Conservation (phyloP, 306 rosid genomes). For the Quillaja saponaria region DNA sequence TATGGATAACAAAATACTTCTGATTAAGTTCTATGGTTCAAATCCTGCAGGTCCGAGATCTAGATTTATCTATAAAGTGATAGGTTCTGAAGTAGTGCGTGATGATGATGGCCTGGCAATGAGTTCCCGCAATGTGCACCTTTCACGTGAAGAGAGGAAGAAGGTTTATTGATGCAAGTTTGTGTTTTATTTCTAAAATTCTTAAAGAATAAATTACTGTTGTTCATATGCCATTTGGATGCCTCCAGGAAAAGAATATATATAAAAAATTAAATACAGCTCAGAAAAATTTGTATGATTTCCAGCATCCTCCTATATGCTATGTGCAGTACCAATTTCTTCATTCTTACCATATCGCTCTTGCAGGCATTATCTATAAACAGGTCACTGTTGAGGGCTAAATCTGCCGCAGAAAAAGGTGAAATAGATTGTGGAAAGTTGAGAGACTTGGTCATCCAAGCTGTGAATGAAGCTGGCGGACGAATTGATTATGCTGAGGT, state of each 20-base stretch:
- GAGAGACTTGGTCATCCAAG: conserved; percentile 45
- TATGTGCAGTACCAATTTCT: too few species aligned
- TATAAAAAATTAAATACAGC: too few species aligned
- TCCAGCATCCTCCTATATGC: too few species aligned
- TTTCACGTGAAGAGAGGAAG: conserved; percentile 69
- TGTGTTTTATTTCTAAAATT: background rate
- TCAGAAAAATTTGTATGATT: too few species aligned
- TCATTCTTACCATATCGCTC: too few species aligned
- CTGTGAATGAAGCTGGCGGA: conserved; percentile 73
- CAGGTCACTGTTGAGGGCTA: conserved; percentile 69
- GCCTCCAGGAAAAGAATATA: background rate
- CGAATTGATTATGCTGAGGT: conserved; percentile 90
- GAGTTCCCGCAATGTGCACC: conserved; percentile 93
- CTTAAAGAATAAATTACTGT: conserved; percentile 1
- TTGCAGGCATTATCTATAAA: conserved; percentile 74
- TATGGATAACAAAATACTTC: conserved; percentile 3
- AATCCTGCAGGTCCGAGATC: conserved; percentile 79
- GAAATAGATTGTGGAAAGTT: conserved; percentile 52
- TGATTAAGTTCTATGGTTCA: conserved; percentile 15
- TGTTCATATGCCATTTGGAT: conserved; percentile 14
- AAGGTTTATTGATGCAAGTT: too few species aligned
- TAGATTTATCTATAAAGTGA: conserved; percentile 72
- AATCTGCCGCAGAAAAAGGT: conserved; percentile 64
- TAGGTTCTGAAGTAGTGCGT: conserved; percentile 70
- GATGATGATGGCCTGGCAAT: conserved; percentile 82